Evolutionary conservation across 2,329 filamentous ascomycete genomes (phyloP).

Genomic region (Aspergillus fijiensis): DNA sequence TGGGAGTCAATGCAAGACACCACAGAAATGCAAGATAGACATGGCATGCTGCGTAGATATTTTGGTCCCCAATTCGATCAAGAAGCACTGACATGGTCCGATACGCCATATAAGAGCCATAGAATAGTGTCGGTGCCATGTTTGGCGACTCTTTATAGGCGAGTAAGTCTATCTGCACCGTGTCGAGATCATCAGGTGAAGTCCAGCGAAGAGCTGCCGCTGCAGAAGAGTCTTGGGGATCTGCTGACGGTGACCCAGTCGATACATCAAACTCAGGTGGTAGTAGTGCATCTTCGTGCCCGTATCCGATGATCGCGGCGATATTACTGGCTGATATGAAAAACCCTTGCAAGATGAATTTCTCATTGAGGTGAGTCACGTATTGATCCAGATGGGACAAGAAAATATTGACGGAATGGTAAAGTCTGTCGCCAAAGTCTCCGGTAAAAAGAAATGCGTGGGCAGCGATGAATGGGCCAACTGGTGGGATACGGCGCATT

Average conservation of each 20-base stretch:
- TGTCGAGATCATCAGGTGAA: constrained; percentile 11
- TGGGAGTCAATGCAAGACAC: constrained; percentile 39
- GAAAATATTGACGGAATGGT: constrained; percentile 42
- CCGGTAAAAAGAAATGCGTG: constrained; percentile 52
- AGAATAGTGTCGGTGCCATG: constrained; percentile 33
- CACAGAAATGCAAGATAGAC: constrained; percentile 55
- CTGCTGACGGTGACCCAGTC: constrained; percentile 13
- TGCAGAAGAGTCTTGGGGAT: constrained; percentile 14
- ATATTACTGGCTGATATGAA: constrained; percentile 57
- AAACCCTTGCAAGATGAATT: constrained; percentile 55
- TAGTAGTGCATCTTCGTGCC: constrained; percentile 39
- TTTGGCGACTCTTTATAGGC: constrained; percentile 15
- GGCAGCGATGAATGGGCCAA: constrained; percentile 53
- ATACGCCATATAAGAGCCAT: constrained; percentile 43
- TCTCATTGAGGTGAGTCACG: constrained; percentile 47
- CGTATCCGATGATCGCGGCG: constrained; percentile 57
- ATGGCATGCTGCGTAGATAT: constrained; percentile 56
- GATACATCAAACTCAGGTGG: constrained; percentile 27
- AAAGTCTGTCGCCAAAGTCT: constrained; percentile 38
- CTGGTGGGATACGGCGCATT: constrained; percentile 35
- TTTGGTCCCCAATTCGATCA: constrained; percentile 50
- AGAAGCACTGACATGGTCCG: constrained; percentile 47
- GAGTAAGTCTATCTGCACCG: constrained; percentile 16
- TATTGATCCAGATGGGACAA: constrained; percentile 48
- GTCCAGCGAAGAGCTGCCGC: constrained; percentile 27